Percentiles rank a stretch among this genome's conserved stretches.
Evolutionary conservation across 306 rosid species (phyloP).

Genomic region (Pachyrhizus erosus): DNA sequence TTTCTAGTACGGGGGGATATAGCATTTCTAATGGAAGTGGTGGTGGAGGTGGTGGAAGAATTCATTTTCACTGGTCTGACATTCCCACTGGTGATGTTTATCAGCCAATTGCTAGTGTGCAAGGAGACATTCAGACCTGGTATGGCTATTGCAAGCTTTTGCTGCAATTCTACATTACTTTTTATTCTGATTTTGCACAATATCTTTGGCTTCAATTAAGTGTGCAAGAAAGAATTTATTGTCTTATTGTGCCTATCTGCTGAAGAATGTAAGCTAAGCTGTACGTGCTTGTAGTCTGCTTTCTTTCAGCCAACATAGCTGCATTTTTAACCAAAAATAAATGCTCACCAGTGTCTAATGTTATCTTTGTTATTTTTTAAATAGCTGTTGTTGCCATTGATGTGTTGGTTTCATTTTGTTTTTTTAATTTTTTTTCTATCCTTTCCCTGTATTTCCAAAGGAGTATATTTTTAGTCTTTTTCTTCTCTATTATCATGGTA

Average conservation of each 20-base stretch:
- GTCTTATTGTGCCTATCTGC: slow-evolving; percentile 6
- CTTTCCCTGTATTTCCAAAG: background rate
- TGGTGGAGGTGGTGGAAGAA: slow-evolving; percentile 98
- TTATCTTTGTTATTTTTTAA: background rate
- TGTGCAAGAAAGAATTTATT: slow-evolving; percentile 6
- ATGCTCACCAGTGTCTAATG: background rate
- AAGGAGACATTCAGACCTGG: slow-evolving; percentile 76
- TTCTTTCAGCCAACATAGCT: background rate
- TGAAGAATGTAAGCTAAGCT: slow-evolving; percentile 11
- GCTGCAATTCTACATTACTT: slow-evolving; percentile 27
- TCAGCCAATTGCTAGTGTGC: slow-evolving; percentile 89
- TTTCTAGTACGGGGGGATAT: slow-evolving; percentile 90
- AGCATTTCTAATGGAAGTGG: slow-evolving; percentile 71
- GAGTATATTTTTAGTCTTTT: slow-evolving; percentile 7
- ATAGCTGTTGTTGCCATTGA: background rate
- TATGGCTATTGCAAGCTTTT: slow-evolving; percentile 44
- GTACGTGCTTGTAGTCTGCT: background rate
- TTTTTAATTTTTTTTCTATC: background rate
- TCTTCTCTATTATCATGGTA: background rate
- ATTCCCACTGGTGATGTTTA: slow-evolving; percentile 95
- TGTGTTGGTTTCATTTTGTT: slow-evolving; percentile 1
- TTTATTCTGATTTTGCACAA: slow-evolving; percentile 16
- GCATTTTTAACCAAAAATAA: background rate
- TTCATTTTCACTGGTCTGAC: slow-evolving; percentile 97
- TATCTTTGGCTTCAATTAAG: background rate